Evolutionary conservation across 2,329 filamentous ascomycete genomes (phyloP), one percentile per base, ranked within the genome.

Genomic region (Exophiala sideris): DNA sequence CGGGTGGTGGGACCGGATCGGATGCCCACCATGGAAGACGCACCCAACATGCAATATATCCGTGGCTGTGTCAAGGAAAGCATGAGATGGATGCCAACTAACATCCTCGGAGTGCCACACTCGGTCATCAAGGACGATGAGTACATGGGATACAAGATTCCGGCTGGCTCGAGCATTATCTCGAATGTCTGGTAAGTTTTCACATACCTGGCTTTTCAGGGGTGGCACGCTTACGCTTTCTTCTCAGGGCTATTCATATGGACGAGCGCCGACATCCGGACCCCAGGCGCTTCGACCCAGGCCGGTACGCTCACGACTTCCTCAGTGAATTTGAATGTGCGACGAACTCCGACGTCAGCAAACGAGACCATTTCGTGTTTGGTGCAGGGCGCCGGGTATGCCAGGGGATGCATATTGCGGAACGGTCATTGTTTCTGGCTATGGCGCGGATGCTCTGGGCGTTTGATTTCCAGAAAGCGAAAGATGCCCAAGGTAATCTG

Each of bases 21-120:
- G 2, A 70, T 74, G 7, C 80, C 80, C 0, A 66, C 62, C 21
- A 77, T 76, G 64, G 71, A 76, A 33, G 80, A 84, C 60, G 69
- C 71, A 10, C 65, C 70, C 0, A 65, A 69, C 1, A 62, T 84
- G 7, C 79, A 78, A 0, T 84, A 83, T 60, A 65, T 82, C 34
- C 71, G 74, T 14, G 76, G 76, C 2, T 70, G 81, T 10, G 72
- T 82, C 14, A 82, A 82, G 55, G 82, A 85, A 57, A 72, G 77
- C 1, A 66, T 83, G 9, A 73, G 81, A 2, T 83, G 81, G 79
- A 72, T 79, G 4, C 78, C 80, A 0, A 57, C 55, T 3, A 53
- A 58, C 12, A 57, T 65, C 5, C 36, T 56, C 16, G 62, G 55
- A 11, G 50, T 63, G 3, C 63, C 60, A 1, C 64, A 66, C 45